phyloP scores from a whole-genome alignment of 441 rosid species.

The Erodium texanum region DNA sequence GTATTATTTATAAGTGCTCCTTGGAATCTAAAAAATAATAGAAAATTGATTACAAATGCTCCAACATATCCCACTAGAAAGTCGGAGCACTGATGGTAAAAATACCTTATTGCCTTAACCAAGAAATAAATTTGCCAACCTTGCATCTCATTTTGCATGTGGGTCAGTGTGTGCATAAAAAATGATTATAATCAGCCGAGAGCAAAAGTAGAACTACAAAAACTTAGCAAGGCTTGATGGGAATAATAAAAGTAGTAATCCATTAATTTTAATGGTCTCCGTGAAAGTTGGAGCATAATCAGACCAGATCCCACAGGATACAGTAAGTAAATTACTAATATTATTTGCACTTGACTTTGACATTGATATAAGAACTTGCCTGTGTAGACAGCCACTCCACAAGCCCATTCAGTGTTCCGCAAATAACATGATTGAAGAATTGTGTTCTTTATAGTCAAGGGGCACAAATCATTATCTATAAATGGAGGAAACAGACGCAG shows the following conservation, averaged over 20 bases:
- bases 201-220: background rate
- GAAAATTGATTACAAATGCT: no score
- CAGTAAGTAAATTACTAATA: background rate
- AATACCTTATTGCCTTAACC: background rate
- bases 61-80: no score
- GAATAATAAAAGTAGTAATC: background rate
- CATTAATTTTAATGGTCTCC: background rate
- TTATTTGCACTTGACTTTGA: constrained; percentile 8
- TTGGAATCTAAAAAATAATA: no score
- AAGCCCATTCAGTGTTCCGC: constrained; percentile 96
- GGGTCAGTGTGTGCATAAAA: background rate
- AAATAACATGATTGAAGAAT: constrained; percentile 96
- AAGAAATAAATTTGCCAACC: background rate
- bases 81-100: no score
- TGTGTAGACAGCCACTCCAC: constrained; percentile 96
- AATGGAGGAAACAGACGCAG: constrained; percentile 93
- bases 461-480: constrained; percentile 87
- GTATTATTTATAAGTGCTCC: no score
- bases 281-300: background rate
- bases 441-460: constrained; percentile 87
- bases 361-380: constrained; percentile 37
- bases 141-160: background rate
- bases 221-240: background rate
- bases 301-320: constrained; percentile 4
- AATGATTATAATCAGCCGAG: background rate